These are phyloP conservation scores for Albugo laibachii DNA, from an alignment of 352 stramenopile genomes.

Conservation along the genomic window DNA sequence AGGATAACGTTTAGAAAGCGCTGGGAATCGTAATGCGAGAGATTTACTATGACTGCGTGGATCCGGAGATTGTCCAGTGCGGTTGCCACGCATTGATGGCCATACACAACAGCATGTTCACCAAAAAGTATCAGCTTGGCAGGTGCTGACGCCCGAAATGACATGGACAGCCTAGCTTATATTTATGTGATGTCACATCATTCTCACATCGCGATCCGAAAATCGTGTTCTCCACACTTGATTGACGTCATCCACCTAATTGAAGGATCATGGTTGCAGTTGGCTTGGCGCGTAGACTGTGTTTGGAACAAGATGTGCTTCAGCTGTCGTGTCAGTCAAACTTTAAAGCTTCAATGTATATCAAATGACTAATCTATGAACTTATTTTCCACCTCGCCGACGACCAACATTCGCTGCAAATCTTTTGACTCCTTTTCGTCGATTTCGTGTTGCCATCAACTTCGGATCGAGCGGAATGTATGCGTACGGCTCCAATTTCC, in stretches of 20 bases:
- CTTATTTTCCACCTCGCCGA: too few relatives aligned
- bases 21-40: background rate
- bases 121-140: slow-evolving; percentile 82
- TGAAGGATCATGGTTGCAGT: too few relatives aligned
- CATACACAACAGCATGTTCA: slow-evolving; percentile 81
- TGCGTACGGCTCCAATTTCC: slow-evolving; percentile 93
- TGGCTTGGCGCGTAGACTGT: too few relatives aligned
- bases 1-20: background rate
- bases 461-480: slow-evolving; percentile 95
- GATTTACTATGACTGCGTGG: slow-evolving; percentile 51
- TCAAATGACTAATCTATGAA: too few relatives aligned
- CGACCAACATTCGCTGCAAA: slow-evolving; percentile 51
- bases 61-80: slow-evolving; percentile 73
- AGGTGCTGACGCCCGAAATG: slow-evolving; percentile 44
- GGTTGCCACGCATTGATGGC: slow-evolving; percentile 56
- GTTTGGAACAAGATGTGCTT: too few relatives aligned
- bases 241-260: too few relatives aligned
- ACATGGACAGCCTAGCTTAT: slow-evolving; percentile 1
- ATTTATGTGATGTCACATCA: background rate
- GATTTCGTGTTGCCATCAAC: slow-evolving; percentile 82
- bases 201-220: too few relatives aligned
- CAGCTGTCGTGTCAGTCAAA: too few relatives aligned
- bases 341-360: too few relatives aligned
- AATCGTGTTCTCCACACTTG: too few relatives aligned
- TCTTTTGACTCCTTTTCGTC: slow-evolving; percentile 49